phyloP scores from a whole-genome alignment of 495 filamentous ascomycete genomes.

The Sordaria brevicollis region DNA sequence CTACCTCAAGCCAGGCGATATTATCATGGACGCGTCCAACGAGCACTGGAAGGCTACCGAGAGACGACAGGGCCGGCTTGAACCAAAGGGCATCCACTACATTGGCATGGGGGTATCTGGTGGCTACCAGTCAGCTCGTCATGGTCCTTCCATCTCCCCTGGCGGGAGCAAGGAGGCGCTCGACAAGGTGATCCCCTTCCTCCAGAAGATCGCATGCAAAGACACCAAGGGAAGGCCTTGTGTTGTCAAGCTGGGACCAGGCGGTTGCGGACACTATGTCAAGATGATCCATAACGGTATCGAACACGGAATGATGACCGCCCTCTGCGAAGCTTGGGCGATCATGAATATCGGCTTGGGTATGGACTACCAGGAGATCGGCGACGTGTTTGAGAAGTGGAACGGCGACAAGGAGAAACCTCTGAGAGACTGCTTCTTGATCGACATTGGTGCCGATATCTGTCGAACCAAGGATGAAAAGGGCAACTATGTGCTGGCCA shows the following conservation, averaged over 20 bases:
- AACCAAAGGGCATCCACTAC: conserved; percentile 13
- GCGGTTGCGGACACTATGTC: conserved; percentile 60
- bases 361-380: conserved; percentile 53
- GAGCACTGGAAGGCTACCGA: conserved; percentile 63
- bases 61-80: conserved; percentile 46
- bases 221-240: conserved; percentile 49
- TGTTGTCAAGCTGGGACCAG: conserved; percentile 50
- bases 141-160: conserved; percentile 23
- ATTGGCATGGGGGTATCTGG: conserved; percentile 51
- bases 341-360: conserved; percentile 51
- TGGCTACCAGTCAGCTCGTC: conserved; percentile 49
- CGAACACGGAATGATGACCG: conserved; percentile 54
- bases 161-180: conserved; percentile 21
- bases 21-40: conserved; percentile 64
- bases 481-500: conserved; percentile 48
- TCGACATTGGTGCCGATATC: conserved; percentile 55
- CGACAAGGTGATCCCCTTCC: conserved; percentile 30
- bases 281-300: conserved; percentile 77
- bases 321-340: conserved; percentile 51
- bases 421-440: conserved; percentile 49
- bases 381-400: conserved; percentile 51
- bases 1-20: conserved; percentile 50
- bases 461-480: conserved; percentile 29
- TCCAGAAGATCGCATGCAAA: conserved; percentile 49
- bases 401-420: conserved; percentile 39